Conservation (phyloP, 306 rosid species). For the Abrus precatorius region DNA sequence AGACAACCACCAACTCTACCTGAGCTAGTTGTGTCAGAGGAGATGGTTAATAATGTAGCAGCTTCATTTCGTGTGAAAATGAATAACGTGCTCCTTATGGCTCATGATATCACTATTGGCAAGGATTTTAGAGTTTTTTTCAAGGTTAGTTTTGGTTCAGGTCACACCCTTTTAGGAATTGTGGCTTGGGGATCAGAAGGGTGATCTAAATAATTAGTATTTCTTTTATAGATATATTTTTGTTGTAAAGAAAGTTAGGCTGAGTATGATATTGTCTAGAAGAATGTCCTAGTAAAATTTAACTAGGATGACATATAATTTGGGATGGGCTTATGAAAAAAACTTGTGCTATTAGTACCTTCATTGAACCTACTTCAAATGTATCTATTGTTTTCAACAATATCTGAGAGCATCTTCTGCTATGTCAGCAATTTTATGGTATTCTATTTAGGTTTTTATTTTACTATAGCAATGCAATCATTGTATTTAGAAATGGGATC, state of each 20-base stretch:
- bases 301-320: not conserved
- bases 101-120: conserved; percentile 95
- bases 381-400: conserved; percentile 22
- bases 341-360: conserved; percentile 10
- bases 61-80: conserved; percentile 93
- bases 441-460: conserved; percentile 25
- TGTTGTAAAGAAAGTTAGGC: conserved; percentile 12
- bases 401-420: not conserved
- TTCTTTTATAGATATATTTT: conserved; percentile 31
- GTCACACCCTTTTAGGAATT: conserved; percentile 39
- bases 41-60: conserved; percentile 89
- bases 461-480: conserved; percentile 14
- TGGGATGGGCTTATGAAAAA: not conserved
- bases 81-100: conserved; percentile 82
- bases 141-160: conserved; percentile 68
- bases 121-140: conserved; percentile 88
- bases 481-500: conserved; percentile 30
- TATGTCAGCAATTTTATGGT: not conserved
- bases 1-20: conserved; percentile 79
- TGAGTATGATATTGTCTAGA: conserved; percentile 28
- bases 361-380: conserved; percentile 26
- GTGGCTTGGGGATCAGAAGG: conserved; percentile 1
- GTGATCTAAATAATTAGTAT: conserved; percentile 6
- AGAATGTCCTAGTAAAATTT: not conserved
- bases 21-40: conserved; percentile 90